Percentiles rank a stretch among this genome's conserved stretches.
These are phyloP conservation scores for Astragalus glycyphyllos DNA, from an alignment of 306 rosid species.

Conservation along the genomic window DNA sequence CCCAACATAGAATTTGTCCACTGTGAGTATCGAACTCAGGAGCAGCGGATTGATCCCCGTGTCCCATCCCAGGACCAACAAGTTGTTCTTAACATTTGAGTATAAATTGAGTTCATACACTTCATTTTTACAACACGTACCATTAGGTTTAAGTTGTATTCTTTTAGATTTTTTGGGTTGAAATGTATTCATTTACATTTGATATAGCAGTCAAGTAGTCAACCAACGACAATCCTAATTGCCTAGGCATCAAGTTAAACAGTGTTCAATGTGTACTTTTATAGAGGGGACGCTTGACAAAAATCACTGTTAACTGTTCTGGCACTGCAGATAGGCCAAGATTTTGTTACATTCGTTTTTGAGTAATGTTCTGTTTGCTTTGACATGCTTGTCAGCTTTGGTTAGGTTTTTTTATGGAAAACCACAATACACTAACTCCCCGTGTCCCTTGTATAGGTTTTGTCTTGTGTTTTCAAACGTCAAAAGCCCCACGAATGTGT, in stretches of 20 bases:
- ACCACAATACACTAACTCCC: background rate
- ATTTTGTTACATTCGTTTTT: background rate
- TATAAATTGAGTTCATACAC: too few relatives aligned
- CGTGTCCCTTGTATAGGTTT: background rate
- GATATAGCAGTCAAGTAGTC: too few relatives aligned
- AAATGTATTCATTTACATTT: too few relatives aligned
- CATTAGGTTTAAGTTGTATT: too few relatives aligned
- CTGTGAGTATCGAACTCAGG: too few relatives aligned
- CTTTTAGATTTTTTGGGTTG: too few relatives aligned
- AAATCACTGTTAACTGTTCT: background rate
- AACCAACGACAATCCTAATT: too few relatives aligned
- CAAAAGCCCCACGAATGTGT: background rate
- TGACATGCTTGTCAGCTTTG: conserved; percentile 19
- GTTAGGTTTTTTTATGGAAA: conserved; percentile 25
- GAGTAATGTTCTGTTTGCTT: conserved; percentile 26
- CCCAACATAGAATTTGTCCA: too few relatives aligned
- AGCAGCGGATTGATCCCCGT: too few relatives aligned
- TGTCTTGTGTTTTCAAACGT: conserved; percentile 17
- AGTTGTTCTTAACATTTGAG: too few relatives aligned
- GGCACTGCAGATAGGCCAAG: background rate
- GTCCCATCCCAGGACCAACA: too few relatives aligned
- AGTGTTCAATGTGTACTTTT: conserved; percentile 6
- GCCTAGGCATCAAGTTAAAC: background rate
- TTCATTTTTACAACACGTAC: too few relatives aligned
- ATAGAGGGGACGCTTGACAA: background rate